Evolutionary conservation across 2,329 filamentous ascomycete species (phyloP).

Genomic region (Talaromyces sp.): DNA sequence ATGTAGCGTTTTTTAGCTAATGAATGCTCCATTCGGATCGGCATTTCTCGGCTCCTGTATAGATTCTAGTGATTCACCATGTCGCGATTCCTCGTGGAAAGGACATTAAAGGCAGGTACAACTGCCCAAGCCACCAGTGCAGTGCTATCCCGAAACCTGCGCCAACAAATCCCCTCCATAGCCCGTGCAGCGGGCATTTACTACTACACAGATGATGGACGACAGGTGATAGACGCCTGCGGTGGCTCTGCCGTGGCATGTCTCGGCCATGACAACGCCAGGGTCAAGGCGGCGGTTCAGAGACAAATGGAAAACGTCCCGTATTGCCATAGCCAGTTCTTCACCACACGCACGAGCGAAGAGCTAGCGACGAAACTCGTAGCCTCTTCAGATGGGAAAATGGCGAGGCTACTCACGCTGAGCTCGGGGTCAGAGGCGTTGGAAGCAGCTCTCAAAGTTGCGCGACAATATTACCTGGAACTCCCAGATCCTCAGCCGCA

Average conservation of each 20-base stretch:
- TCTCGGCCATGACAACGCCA: constrained; percentile 60
- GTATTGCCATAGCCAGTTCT: constrained; percentile 34
- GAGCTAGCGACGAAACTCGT: constrained; percentile 2
- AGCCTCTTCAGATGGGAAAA: background rate
- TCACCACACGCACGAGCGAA: constrained; percentile 3
- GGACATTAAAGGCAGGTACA: background rate
- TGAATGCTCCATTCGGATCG: background rate
- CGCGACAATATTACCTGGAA: constrained; percentile 47
- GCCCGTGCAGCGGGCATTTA: background rate
- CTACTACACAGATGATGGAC: constrained; percentile 37
- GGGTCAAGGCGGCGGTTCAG: constrained; percentile 57
- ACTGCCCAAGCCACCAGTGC: background rate
- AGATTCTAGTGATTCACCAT: background rate
- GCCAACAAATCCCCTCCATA: background rate
- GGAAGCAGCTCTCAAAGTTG: constrained; percentile 47
- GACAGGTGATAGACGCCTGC: constrained; percentile 62
- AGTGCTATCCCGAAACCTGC: background rate
- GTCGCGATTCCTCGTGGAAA: background rate
- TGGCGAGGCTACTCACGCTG: background rate
- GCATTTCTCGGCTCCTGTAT: background rate
- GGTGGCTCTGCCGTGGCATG: constrained; percentile 67
- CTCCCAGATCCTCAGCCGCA: constrained; percentile 26
- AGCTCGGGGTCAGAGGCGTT: constrained; percentile 33
- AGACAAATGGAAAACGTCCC: constrained; percentile 54
- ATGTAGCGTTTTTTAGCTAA: background rate